Base-by-base conservation (phyloP, 2,329 filamentous ascomycete species). In the Aspergillus neotritici region DNA sequence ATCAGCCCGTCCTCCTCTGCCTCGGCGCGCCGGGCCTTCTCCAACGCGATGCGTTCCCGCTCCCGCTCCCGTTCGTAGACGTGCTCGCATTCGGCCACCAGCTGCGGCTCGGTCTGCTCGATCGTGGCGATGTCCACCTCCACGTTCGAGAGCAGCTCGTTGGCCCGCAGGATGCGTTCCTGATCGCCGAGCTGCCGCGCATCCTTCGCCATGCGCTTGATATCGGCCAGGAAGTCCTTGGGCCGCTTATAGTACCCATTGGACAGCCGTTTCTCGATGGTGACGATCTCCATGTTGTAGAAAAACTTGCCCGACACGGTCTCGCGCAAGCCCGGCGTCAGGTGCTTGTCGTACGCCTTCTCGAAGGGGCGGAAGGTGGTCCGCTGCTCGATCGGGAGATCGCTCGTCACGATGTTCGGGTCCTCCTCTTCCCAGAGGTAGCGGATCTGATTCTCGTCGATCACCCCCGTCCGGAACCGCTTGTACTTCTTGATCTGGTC, bases 201-300 rank as follows among this genome's bases (percentile, higher is more conserved):
- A 67, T 98, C 93, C 62, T 87, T 91, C 15, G 84, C 84, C 4
- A 98, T 72, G 30, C 83, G 80, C 62, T 84, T 87, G 57, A 97
- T 87, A 62, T 98, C 93, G 32, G 83, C 82, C 39, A 94, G 69
- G 61, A 96, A 98, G 62, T 96, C 91, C 56, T 84, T 84, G 0
- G 90, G 87, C 9, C 90, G 82, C 55, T 89, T 87, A 67, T 98
- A 98, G 67, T 88, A 98, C 4, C 93, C 93, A 63, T 98, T 97
- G 4, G 89, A 94, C 29, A 98, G 74, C n/a, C 93, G 83, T 63
- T 95, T 89, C 69, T 98, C 93, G 41, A 98, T 96, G 1, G 86
- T 91, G 3, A 84, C 84, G 9, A 91, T 86, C 60, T 97, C 90
- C 35, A 98, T 73, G 55, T 98, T 98, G 72, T 96, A 97, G 65